Base-by-base conservation (phyloP, 371 early-diverging fungal genomes). In the Mortierella sp. region DNA sequence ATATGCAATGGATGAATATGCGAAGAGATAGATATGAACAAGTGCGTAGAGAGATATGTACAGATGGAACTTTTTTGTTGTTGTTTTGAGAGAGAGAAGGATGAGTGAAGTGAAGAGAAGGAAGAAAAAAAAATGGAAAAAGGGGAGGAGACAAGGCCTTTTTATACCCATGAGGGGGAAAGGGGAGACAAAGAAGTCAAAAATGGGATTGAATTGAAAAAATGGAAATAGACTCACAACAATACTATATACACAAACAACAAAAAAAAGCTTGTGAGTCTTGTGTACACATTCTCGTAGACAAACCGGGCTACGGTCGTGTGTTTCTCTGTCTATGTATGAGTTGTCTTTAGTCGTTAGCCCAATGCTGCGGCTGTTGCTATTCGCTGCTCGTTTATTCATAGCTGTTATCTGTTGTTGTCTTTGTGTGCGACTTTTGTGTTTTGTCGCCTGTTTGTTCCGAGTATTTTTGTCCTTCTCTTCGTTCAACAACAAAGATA, bases 401-500 rank as follows among this genome's bases (percentile, higher is more conserved):
- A 24, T 24, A 50, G 9, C 24, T 8, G 50, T 47, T 47, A 1
- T 47, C 1, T 47, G 47, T 47, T 47, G 22, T 47, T 47, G 9
- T 47, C 19, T 47, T 14, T 3, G 11, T 1, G 22, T 47, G 47
- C n/a, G n/a, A n/a, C n/a, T n/a, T 47, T 14, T 3, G 11, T 1
- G 22, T 47, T 14, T 31, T 55, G 55, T 55, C 55, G 55, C 31
- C 31, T 55, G 31, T 31, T 55, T 55, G 31, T 47, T 47, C 29
- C 58, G 7, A 31, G 34, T 58, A 58, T 58, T 58, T 58, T 58
- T 58, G 58, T 58, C 50, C 9, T 50, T 50, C 50, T n/a, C 50
- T 50, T 47, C 24, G 24, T 50, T 24, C 50, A 50, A 50, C n/a
- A n/a, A n/a, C n/a, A 50, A 9, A 50, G 22, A 19, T 7, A 14